phyloP scores from a whole-genome alignment of 768 basidiomycete genomes.

The Hydnomerulius pinastri region DNA sequence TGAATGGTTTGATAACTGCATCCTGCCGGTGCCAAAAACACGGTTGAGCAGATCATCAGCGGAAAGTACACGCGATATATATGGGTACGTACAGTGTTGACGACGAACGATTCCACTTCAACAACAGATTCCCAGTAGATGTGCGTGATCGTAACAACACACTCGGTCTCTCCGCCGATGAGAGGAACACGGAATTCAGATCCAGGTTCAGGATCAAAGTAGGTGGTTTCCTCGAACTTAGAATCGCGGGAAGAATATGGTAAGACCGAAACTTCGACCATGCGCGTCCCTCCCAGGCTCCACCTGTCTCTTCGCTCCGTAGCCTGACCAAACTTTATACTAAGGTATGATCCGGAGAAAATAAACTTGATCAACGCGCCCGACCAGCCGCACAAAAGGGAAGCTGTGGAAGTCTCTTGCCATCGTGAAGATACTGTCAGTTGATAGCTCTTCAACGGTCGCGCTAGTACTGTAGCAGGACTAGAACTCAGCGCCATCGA shows the following conservation, averaged over 20 bases:
- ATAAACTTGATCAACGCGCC: not conserved
- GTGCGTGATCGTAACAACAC: not conserved
- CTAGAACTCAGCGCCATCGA: no score
- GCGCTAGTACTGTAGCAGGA: no score
- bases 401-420: not conserved
- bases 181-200: not conserved
- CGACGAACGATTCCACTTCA: not conserved
- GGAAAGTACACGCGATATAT: not conserved
- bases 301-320: not conserved
- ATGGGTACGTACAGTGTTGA: not conserved
- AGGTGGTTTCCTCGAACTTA: not conserved
- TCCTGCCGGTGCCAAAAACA: not conserved
- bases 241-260: not conserved
- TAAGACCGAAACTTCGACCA: not conserved
- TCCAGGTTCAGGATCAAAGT: not conserved
- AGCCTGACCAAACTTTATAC: not conserved
- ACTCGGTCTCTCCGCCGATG: not conserved
- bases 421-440: not conserved
- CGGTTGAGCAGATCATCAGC: not conserved
- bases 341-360: not conserved
- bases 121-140: not conserved
- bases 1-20: not conserved
- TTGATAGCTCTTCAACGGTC: no score
- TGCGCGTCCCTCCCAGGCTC: not conserved
- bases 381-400: not conserved